Evolutionary conservation across 495 filamentous ascomycete species (phyloP).

Genomic region (Podospora bellae-mahoneyi): DNA sequence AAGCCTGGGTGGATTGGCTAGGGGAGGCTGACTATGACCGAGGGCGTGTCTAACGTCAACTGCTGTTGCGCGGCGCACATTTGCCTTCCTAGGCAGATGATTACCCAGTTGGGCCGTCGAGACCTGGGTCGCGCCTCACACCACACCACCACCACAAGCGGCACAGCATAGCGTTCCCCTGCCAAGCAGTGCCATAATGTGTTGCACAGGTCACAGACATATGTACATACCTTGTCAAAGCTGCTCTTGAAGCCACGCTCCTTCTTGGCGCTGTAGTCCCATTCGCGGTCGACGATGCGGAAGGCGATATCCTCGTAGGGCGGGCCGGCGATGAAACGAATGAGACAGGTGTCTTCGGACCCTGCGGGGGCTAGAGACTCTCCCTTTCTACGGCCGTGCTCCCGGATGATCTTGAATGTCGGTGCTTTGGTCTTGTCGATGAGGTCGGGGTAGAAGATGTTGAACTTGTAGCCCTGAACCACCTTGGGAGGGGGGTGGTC

Average conservation of each 20-base stretch:
- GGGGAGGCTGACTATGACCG: slow-evolving; percentile 5
- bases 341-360: slow-evolving; percentile 95
- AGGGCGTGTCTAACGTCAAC: slow-evolving; percentile 9
- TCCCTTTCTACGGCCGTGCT: slow-evolving; percentile 80
- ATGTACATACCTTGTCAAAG: slow-evolving; percentile 82
- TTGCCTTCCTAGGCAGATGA: slow-evolving; percentile 12
- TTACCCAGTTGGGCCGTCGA: slow-evolving; percentile 3
- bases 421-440: slow-evolving; percentile 93
- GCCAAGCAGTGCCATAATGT: slow-evolving; percentile 3
- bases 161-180: slow-evolving; percentile 4
- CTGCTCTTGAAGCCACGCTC: slow-evolving; percentile 94
- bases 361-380: slow-evolving; percentile 94
- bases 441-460: slow-evolving; percentile 98
- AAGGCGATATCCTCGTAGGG: slow-evolving; percentile 98
- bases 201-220: slow-evolving; percentile 9
- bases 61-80: slow-evolving; percentile 12
- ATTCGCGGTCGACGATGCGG: slow-evolving; percentile 96
- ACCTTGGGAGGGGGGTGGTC: slow-evolving; percentile 98
- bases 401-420: slow-evolving; percentile 90
- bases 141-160: slow-evolving; percentile 6
- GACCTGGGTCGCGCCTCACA: slow-evolving; percentile 16
- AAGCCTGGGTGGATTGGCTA: slow-evolving; percentile 3
- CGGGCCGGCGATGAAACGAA: slow-evolving; percentile 91
- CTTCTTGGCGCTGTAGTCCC: slow-evolving; percentile 95
- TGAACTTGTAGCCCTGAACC: slow-evolving; percentile 98